Evolutionary conservation across 495 filamentous ascomycete species (phyloP).

Genomic region (Penicillium flavigenum): DNA sequence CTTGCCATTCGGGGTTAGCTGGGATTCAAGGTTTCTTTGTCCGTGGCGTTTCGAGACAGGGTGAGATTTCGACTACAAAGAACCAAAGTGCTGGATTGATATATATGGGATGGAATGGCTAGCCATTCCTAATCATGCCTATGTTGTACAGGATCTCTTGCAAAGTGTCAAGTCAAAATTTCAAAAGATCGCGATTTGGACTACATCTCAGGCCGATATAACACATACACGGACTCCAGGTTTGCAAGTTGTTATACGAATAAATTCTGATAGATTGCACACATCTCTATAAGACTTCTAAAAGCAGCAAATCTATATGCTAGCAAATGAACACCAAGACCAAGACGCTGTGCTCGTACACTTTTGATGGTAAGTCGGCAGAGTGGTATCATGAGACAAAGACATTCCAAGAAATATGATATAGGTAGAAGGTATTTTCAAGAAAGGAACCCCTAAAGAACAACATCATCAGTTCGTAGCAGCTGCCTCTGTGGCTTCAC

Average conservation of each 20-base stretch:
- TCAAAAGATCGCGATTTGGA: not conserved
- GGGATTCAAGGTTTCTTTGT: not conserved
- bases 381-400: conserved; percentile 13
- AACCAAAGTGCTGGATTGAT: not conserved
- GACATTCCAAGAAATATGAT: not conserved
- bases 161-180: not conserved
- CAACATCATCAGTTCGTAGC: not conserved
- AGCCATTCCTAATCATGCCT: not conserved
- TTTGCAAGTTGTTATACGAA: not conserved
- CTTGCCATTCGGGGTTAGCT: not conserved
- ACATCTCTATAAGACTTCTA: not conserved
- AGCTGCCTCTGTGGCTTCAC: not conserved
- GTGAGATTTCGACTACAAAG: not conserved
- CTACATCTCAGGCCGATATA: not conserved
- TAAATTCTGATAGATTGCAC: not conserved
- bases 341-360: conserved; percentile 13
- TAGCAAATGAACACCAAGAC: not conserved
- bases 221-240: not conserved
- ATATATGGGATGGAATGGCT: not conserved
- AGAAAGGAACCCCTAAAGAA: not conserved
- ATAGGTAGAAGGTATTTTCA: conserved; percentile 2
- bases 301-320: not conserved
- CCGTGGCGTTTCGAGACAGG: not conserved
- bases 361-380: not conserved
- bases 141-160: too few relatives aligned